phyloP scores from a whole-genome alignment of 2,329 filamentous ascomycete species.

The Beauveria medogensis region DNA sequence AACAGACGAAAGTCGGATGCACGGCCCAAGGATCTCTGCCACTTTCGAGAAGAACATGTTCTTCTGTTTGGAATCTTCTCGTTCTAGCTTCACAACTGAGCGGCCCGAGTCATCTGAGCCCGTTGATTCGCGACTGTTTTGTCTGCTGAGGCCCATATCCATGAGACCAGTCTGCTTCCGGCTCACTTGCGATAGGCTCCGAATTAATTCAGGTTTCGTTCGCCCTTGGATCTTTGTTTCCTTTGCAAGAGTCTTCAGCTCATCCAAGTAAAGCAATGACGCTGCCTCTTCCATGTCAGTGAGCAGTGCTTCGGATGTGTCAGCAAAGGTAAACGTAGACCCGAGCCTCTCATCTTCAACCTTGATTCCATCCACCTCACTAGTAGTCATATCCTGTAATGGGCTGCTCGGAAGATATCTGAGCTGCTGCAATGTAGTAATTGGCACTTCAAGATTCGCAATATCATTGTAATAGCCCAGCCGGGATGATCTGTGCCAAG shows the following conservation, averaged over 20 bases:
- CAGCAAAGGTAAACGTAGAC: constrained; percentile 66
- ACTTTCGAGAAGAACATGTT: constrained; percentile 72
- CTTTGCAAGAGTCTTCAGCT: constrained; percentile 76
- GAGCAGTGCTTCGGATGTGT: constrained; percentile 66
- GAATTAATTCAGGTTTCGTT: constrained; percentile 74
- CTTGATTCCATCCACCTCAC: constrained; percentile 23
- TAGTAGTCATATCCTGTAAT: constrained; percentile 5
- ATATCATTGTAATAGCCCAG: constrained; percentile 80
- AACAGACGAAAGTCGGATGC: constrained; percentile 67
- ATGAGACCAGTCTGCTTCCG: constrained; percentile 68
- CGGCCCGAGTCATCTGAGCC: constrained; percentile 37
- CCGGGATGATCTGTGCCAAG: constrained; percentile 77
- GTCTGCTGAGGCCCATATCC: constrained; percentile 58
- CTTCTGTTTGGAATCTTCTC: constrained; percentile 53
- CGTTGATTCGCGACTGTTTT: constrained; percentile 50
- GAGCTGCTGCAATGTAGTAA: constrained; percentile 52
- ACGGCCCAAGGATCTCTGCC: constrained; percentile 67
- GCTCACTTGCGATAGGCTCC: constrained; percentile 65
- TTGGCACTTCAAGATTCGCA: constrained; percentile 59
- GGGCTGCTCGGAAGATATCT: constrained; percentile 43
- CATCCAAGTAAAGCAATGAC: constrained; percentile 73
- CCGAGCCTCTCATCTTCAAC: constrained; percentile 40
- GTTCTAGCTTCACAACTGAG: constrained; percentile 17
- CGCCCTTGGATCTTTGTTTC: constrained; percentile 81
- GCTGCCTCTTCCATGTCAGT: constrained; percentile 76